These are phyloP conservation scores for Brassica napus DNA, from an alignment of 345 rosid species.

Conservation along the genomic window Da-Ae NC_063436.1:9672001-9672500, in stretches of 20 bases:
- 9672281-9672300: slow-evolving; percentile 56
- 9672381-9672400: slow-evolving; percentile 86
- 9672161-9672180: slow-evolving; percentile 2
- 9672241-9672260: slow-evolving; percentile 96
- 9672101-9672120: background rate
- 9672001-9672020: no score
- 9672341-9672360: slow-evolving; percentile 80
- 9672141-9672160: background rate
- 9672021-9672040: no score
- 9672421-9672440: slow-evolving; percentile 75
- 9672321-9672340: slow-evolving; percentile 67
- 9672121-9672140: background rate
- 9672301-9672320: slow-evolving; percentile 43
- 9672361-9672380: slow-evolving; percentile 85
- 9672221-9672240: slow-evolving; percentile 19
- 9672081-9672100: slow-evolving; percentile 6
- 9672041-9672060: no score
- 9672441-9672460: slow-evolving; percentile 70
- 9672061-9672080: background rate
- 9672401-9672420: slow-evolving; percentile 74
- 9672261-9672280: slow-evolving; percentile 80
- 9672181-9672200: background rate
- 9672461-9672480: slow-evolving; percentile 74
- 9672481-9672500: slow-evolving; percentile 80
- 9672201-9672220: background rate